Evolutionary conservation across 768 basidiomycete genomes (phyloP).

Genomic region (Rhodotorula sphaerocarpa): DNA sequence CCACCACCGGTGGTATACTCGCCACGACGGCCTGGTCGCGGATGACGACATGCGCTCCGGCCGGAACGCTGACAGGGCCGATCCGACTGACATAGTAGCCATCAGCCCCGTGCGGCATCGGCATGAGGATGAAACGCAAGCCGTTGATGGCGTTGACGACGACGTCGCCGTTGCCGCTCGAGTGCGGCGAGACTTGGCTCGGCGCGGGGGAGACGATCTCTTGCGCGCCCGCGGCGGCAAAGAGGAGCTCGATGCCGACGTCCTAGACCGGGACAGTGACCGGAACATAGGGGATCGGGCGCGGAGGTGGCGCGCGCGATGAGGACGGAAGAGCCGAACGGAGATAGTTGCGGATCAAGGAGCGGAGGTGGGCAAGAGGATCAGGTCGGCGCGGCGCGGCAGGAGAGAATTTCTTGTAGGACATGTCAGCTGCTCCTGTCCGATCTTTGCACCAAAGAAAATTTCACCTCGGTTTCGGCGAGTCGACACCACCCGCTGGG

Average conservation of each 20-base stretch:
- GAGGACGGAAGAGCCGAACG: neutral
- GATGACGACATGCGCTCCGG: constrained; percentile 21
- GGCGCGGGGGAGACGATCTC: constrained; percentile 2
- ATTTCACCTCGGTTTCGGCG: constrained; percentile 52
- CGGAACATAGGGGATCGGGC: neutral
- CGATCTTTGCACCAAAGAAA: neutral
- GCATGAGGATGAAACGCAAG: constrained; percentile 29
- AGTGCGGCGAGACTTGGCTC: constrained; percentile 3
- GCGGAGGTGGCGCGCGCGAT: neutral
- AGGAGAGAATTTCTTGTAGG: neutral
- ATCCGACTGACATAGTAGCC: constrained; percentile 26
- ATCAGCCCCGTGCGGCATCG: neutral
- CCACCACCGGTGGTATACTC: constrained; percentile 1
- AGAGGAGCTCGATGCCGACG: constrained; percentile 34
- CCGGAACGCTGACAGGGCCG: constrained; percentile 23
- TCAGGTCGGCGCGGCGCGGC: neutral
- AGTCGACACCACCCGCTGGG: constrained; percentile 66
- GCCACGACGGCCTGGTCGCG: constrained; percentile 30
- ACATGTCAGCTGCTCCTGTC: neutral
- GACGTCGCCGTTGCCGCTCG: constrained; percentile 6
- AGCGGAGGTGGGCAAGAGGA: neutral
- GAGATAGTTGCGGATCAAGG: neutral
- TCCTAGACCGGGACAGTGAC: constrained; percentile 20
- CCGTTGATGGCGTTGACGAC: constrained; percentile 26
- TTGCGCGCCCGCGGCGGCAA: constrained; percentile 14